A percentile compares a stretch with the other conserved stretches of the same genome.
These are phyloP conservation scores for Taxillus chinensis DNA, from an alignment of 164 flowering plant genomes.

Conservation along the genomic window DNA sequence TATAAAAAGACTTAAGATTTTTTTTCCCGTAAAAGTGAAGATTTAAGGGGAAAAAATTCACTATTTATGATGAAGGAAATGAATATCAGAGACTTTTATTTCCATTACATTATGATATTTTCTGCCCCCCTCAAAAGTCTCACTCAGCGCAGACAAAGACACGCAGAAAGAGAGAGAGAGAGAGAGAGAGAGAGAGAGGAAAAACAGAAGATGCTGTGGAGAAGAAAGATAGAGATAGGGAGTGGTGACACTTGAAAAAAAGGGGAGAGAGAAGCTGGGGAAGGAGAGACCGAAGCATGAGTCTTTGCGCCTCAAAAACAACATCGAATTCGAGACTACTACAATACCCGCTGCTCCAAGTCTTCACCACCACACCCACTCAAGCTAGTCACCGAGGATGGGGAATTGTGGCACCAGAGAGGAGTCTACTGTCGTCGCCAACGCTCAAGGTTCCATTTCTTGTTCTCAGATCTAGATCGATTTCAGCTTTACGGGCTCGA, in stretches of 20 bases:
- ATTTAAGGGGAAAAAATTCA: no score
- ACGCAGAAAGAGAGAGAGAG: not conserved
- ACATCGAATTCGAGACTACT: not conserved
- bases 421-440: constrained; percentile 76
- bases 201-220: not conserved
- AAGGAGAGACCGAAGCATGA: constrained; percentile 20
- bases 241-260: not conserved
- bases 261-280: not conserved
- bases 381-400: constrained; percentile 25
- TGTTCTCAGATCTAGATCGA: not conserved
- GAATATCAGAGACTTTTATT: no score
- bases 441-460: constrained; percentile 63
- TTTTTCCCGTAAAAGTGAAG: no score
- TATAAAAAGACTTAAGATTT: no score
- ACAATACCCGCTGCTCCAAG: not conserved
- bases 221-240: not conserved
- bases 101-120: no score
- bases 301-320: constrained; percentile 13
- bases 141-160: not conserved
- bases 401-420: constrained; percentile 96
- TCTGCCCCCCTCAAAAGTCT: not conserved
- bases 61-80: no score
- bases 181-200: not conserved
- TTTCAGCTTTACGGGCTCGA: no score
- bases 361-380: not conserved